These are phyloP conservation scores for Jackrogersella multiformis DNA, from an alignment of 495 filamentous ascomycete species.

Conservation along the genomic window DNA sequence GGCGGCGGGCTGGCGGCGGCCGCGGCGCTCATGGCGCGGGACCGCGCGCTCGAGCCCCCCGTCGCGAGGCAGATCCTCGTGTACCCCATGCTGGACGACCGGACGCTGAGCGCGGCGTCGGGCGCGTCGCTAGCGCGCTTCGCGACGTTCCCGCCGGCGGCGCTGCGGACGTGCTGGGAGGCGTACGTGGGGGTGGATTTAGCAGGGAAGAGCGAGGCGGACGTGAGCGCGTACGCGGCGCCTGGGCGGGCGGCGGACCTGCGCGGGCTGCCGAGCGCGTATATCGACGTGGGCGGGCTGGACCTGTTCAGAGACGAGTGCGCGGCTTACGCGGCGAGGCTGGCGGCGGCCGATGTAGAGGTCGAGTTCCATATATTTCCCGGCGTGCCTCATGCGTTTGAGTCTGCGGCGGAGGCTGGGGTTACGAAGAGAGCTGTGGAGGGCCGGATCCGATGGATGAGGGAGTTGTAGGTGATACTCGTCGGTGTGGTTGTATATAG, in stretches of 20 bases:
- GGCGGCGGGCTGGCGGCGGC: constrained; percentile 43
- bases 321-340: constrained; percentile 42
- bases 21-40: constrained; percentile 32
- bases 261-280: constrained; percentile 41
- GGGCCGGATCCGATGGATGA: constrained; percentile 24
- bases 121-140: neutral
- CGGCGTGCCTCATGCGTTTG: constrained; percentile 45
- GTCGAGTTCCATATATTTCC: constrained; percentile 55
- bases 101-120: constrained; percentile 2
- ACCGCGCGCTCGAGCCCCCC: constrained; percentile 33
- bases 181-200: constrained; percentile 27
- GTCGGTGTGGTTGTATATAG: too few species aligned
- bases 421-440: constrained; percentile 15
- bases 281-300: constrained; percentile 42
- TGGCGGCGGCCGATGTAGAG: constrained; percentile 48
- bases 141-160: constrained; percentile 1
- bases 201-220: constrained; percentile 9
- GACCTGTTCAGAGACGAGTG: constrained; percentile 51
- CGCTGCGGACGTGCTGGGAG: constrained; percentile 24
- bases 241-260: constrained; percentile 37
- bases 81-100: constrained; percentile 48
- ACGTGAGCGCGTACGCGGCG: constrained; percentile 34
- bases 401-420: constrained; percentile 12
- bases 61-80: constrained; percentile 40
- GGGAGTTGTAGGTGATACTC: neutral